Conservation (phyloP, 2,329 filamentous ascomycete species). For the Corniculantispora saksenae region DNA sequence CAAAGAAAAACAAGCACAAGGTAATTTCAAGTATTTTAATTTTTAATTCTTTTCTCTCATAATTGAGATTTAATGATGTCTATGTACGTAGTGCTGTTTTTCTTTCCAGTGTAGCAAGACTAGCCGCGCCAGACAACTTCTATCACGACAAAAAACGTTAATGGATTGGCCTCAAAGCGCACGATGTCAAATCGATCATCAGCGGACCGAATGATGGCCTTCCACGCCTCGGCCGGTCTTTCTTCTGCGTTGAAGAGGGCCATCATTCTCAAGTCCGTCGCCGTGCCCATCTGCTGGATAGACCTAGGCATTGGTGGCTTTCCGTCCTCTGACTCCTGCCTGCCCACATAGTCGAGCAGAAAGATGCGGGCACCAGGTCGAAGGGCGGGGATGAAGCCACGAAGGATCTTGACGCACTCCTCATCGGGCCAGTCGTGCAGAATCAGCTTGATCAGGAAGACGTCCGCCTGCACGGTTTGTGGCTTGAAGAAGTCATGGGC, state of each 20-base stretch:
- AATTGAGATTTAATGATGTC: background rate
- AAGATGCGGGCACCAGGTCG: conserved; percentile 44
- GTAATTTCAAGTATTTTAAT: background rate
- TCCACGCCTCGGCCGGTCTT: conserved; percentile 47
- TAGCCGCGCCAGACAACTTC: conserved; percentile 39
- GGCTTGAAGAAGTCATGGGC: conserved; percentile 42
- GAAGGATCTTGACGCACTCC: conserved; percentile 42
- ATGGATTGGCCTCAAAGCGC: conserved; percentile 36
- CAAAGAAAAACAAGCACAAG: background rate
- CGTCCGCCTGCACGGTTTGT: conserved; percentile 43
- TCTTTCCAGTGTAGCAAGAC: background rate
- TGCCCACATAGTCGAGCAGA: conserved; percentile 41
- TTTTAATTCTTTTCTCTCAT: background rate
- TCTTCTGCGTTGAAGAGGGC: conserved; percentile 51
- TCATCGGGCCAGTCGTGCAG: conserved; percentile 58
- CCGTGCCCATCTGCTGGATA: conserved; percentile 40
- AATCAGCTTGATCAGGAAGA: conserved; percentile 56
- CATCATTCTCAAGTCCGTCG: conserved; percentile 53
- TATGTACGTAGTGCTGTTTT: background rate
- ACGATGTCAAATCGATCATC: conserved; percentile 48
- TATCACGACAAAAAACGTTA: conserved; percentile 39
- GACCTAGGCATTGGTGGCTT: conserved; percentile 34
- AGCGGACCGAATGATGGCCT: conserved; percentile 44
- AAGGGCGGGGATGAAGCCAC: conserved; percentile 44
- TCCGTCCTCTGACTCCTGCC: conserved; percentile 30